Conservation (phyloP, 306 rosid species). For the Rubus idaeus region DNA sequence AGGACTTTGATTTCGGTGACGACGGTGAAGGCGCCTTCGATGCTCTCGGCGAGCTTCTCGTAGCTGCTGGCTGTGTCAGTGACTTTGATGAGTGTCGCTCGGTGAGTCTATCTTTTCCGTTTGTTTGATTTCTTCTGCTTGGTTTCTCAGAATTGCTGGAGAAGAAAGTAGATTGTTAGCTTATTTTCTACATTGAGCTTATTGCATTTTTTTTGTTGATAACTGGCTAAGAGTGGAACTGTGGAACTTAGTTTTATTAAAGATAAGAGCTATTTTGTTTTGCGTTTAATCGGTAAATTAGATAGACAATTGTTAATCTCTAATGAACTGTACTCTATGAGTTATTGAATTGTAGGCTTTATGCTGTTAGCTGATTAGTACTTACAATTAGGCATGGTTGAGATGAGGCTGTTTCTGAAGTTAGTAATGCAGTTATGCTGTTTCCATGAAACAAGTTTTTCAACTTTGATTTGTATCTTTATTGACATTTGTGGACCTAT, state of each 20-base stretch:
- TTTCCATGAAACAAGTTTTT: neutral
- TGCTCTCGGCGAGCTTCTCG: conserved; percentile 83
- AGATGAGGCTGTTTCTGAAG: neutral
- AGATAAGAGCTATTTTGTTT: neutral
- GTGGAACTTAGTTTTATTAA: neutral
- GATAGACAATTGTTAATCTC: neutral
- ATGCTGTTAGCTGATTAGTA: neutral
- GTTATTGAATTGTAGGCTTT: neutral
- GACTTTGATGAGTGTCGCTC: conserved; percentile 79
- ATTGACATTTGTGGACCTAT: conserved; percentile 7
- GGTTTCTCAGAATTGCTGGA: neutral
- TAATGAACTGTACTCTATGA: neutral
- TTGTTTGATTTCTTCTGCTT: neutral
- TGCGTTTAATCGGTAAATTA: neutral
- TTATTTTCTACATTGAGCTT: neutral
- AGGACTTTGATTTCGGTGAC: conserved; percentile 88
- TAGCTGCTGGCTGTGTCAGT: conserved; percentile 76
- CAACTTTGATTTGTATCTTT: conserved; percentile 1
- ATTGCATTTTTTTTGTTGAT: neutral
- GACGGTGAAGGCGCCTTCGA: conserved; percentile 91
- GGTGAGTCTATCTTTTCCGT: conserved; percentile 36
- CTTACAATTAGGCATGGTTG: neutral
- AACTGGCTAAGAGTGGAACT: no score
- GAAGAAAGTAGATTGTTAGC: neutral
- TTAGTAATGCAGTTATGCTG: neutral